These are phyloP conservation scores for Paralagenidium karlingii DNA, from an alignment of 352 stramenopile species.

Conservation along the genomic window DNA sequence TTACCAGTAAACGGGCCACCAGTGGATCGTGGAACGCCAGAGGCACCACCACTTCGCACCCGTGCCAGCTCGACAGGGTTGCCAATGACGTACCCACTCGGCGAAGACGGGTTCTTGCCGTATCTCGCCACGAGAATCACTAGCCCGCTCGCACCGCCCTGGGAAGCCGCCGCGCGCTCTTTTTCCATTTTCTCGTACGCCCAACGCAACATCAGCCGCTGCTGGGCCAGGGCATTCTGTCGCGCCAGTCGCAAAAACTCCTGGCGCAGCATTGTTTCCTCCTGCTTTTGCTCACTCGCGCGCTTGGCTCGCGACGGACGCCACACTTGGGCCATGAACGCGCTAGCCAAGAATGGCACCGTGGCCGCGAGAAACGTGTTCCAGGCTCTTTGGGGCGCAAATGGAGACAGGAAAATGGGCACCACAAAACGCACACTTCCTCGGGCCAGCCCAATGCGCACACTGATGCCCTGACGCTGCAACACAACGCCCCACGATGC, in stretches of 20 bases:
- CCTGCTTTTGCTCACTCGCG: too few species aligned
- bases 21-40: too few species aligned
- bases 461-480: conserved; percentile 32
- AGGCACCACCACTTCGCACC: too few species aligned
- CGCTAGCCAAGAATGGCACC: conserved; percentile 50
- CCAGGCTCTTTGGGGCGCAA: conserved; percentile 48
- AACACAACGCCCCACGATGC: conserved; percentile 48
- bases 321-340: conserved; percentile 48
- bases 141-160: conserved; percentile 42
- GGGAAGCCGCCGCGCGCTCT: conserved; percentile 25
- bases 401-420: conserved; percentile 70
- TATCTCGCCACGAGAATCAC: conserved; percentile 65
- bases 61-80: background rate
- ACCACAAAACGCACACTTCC: conserved; percentile 72
- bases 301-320: too few species aligned
- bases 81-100: too few species aligned
- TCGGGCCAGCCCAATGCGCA: conserved; percentile 59
- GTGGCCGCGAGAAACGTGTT: conserved; percentile 66
- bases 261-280: too few species aligned
- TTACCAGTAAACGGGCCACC: too few species aligned
- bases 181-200: conserved; percentile 44
- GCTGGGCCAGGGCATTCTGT: conserved; percentile 41
- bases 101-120: conserved; percentile 55
- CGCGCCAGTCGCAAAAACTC: conserved; percentile 46
- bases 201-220: conserved; percentile 54